Evolutionary conservation across 2,329 filamentous ascomycete species (phyloP).

Genomic region (Ambrosiella xylebori): DNA sequence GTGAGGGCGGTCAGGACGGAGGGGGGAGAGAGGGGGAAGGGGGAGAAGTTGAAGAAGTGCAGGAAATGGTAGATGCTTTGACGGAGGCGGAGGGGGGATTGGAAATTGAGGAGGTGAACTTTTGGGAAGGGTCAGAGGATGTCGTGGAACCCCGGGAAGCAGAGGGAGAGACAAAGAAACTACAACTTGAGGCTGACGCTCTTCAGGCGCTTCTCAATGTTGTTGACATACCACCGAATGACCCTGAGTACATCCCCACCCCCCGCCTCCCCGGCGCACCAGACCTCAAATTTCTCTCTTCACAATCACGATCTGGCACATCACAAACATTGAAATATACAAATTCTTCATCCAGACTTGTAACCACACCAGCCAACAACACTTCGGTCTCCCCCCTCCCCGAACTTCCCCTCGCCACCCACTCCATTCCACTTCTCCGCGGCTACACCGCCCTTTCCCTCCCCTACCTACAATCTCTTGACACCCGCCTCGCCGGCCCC

Average conservation of each 20-base stretch:
- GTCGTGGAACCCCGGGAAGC: neutral
- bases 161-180: neutral
- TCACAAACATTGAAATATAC: neutral
- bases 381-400: conserved; percentile 6
- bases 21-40: neutral
- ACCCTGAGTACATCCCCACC: conserved; percentile 5
- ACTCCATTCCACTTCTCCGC: conserved; percentile 3
- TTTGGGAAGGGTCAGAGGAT: neutral
- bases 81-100: neutral
- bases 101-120: neutral
- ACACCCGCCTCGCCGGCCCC: neutral
- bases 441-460: conserved; percentile 5
- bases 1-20: neutral
- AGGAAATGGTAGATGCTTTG: neutral
- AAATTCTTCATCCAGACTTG: neutral
- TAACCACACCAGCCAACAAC: conserved; percentile 8
- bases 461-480: neutral
- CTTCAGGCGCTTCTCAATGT: neutral
- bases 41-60: neutral
- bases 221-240: neutral
- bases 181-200: neutral
- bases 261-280: conserved; percentile 10
- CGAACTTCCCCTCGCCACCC: neutral
- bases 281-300: conserved; percentile 1
- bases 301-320: neutral